Percentiles rank a stretch among this genome's conserved stretches.
Conservation (phyloP, 1,139 yeast genomes). For the Blastobotrys apis region DNA sequence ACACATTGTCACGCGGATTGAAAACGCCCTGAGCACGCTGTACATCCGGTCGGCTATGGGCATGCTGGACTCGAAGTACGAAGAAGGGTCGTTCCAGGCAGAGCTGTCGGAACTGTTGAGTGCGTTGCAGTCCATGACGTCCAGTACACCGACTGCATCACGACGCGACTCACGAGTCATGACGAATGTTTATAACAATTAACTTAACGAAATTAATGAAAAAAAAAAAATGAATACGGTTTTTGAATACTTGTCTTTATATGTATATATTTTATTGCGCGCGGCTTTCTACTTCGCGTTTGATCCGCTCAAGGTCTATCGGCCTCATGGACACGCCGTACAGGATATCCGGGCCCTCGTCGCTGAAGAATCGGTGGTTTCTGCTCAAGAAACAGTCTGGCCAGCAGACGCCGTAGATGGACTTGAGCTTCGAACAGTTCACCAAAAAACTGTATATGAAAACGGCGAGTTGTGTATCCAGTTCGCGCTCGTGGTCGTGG, state of each 20-base stretch:
- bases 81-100: constrained; percentile 2
- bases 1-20: constrained; percentile 61
- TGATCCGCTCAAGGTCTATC: background rate
- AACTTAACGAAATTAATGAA: too few species aligned
- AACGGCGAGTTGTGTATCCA: constrained; percentile 5
- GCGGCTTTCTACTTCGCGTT: constrained; percentile 2
- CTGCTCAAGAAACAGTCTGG: constrained; percentile 8
- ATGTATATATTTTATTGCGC: background rate
- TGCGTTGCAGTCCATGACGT: background rate
- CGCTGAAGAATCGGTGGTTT: constrained; percentile 4
- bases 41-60: constrained; percentile 24
- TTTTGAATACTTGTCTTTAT: background rate
- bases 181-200: too few species aligned
- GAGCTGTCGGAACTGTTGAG: constrained; percentile 3
- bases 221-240: background rate
- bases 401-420: constrained; percentile 10
- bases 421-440: constrained; percentile 3
- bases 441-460: constrained; percentile 1
- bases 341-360: constrained; percentile 6
- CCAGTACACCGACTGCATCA: too few species aligned
- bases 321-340: constrained; percentile 10
- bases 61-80: background rate
- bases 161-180: too few species aligned
- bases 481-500: background rate
- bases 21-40: constrained; percentile 39